These are phyloP conservation scores for Sporothrix pseudoabietina DNA, from an alignment of 2,329 filamentous ascomycete species.

Conservation along the genomic window DNA sequence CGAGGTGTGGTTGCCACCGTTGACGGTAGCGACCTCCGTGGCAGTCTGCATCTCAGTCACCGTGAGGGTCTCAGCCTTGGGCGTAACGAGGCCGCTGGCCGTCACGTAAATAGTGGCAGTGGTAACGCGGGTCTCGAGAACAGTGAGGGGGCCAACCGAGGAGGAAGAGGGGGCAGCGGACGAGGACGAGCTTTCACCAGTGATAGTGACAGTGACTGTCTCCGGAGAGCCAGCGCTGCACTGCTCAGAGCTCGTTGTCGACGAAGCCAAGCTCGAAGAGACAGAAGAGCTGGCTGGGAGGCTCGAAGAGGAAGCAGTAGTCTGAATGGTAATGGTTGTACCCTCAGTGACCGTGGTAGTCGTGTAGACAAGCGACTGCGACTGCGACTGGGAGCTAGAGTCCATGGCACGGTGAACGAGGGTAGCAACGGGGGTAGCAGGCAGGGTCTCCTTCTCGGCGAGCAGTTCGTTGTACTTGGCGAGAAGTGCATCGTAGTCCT, in stretches of 20 bases:
- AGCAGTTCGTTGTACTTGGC: constrained; percentile 31
- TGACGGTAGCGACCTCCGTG: constrained; percentile 21
- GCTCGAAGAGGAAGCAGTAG: constrained; percentile 24
- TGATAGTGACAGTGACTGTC: constrained; percentile 25
- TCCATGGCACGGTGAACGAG: constrained; percentile 31
- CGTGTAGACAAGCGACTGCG: constrained; percentile 42
- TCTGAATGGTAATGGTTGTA: constrained; percentile 31
- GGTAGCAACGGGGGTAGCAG: constrained; percentile 29
- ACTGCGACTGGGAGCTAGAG: constrained; percentile 38
- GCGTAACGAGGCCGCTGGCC: constrained; percentile 19
- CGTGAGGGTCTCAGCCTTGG: constrained; percentile 26
- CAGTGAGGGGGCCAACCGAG: background rate
- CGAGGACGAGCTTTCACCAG: background rate
- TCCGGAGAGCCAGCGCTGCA: background rate
- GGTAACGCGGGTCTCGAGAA: constrained; percentile 26
- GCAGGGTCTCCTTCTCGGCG: constrained; percentile 21
- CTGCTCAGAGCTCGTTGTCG: constrained; percentile 4
- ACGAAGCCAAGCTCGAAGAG: background rate
- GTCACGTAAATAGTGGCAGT: constrained; percentile 32
- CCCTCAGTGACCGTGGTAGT: constrained; percentile 33
- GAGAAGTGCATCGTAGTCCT: constrained; percentile 30
- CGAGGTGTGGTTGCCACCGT: background rate
- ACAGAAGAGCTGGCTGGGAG: constrained; percentile 24
- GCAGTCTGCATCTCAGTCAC: constrained; percentile 25
- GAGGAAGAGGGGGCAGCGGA: background rate